phyloP scores from a whole-genome alignment of 768 basidiomycete species.

The Mycena alexandri region DNA sequence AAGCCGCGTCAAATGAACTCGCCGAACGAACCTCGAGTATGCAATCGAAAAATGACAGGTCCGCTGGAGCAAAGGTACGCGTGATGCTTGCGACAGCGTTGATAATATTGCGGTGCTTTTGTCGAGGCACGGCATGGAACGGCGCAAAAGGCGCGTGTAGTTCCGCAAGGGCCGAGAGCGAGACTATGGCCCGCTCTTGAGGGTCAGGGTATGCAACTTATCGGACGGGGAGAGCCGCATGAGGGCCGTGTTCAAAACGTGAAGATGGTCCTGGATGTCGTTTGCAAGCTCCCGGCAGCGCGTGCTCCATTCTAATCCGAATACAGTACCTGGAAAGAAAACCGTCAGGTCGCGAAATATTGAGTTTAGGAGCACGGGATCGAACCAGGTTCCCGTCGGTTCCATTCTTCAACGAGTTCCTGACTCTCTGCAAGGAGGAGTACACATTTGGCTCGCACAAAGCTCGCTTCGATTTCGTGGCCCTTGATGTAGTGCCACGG shows the following conservation, averaged over 20 bases:
- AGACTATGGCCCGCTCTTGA: conserved; percentile 2
- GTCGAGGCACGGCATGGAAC: not conserved
- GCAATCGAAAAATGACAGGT: too few species aligned
- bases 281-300: conserved; percentile 7
- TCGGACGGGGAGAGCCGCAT: not conserved
- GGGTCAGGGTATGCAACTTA: not conserved
- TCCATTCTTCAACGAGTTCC: conserved; percentile 17
- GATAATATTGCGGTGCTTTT: not conserved
- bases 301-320: not conserved
- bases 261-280: not conserved
- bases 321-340: too few species aligned
- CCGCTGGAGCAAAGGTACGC: too few species aligned
- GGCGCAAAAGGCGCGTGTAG: conserved; percentile 19
- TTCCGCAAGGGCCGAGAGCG: conserved; percentile 18
- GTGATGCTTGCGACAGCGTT: not conserved
- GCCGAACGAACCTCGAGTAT: too few species aligned
- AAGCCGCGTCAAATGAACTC: too few species aligned
- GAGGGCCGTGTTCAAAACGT: not conserved
- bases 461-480: conserved; percentile 12
- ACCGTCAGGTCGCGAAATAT: not conserved
- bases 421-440: conserved; percentile 13
- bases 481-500: not conserved
- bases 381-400: not conserved
- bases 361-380: not conserved
- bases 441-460: conserved; percentile 19